A percentile compares a stretch with the other conserved stretches of the same genome.
phyloP scores from a whole-genome alignment of 2,329 filamentous ascomycete species.

The Raffaelea ambrosiae region DNA sequence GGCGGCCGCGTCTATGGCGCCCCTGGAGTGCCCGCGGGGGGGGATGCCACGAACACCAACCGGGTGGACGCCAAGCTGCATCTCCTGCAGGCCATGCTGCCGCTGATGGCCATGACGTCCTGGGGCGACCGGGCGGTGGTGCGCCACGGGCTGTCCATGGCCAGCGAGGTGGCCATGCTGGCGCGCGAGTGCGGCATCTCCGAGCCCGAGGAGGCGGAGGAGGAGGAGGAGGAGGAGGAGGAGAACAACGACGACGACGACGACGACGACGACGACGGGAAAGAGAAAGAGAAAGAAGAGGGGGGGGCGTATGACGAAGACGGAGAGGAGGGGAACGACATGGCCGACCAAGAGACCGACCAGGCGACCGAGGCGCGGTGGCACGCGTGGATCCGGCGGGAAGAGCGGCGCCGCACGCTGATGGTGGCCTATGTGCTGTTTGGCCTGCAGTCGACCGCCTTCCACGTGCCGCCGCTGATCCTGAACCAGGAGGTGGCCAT shows the following conservation, averaged over 20 bases:
- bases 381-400: constrained; percentile 39
- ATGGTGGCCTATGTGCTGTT: constrained; percentile 46
- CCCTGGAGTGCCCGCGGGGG: constrained; percentile 31
- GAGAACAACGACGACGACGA: constrained; percentile 26
- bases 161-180: constrained; percentile 46
- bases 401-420: constrained; percentile 45
- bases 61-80: too few relatives aligned
- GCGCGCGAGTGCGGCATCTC: constrained; percentile 36
- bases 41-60: too few relatives aligned
- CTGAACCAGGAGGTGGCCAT: constrained; percentile 45
- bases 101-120: constrained; percentile 50
- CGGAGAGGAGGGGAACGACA: too few relatives aligned
- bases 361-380: not conserved
- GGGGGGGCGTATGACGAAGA: too few relatives aligned
- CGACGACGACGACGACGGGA: too few relatives aligned
- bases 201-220: too few relatives aligned
- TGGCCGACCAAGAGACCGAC: too few relatives aligned
- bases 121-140: constrained; percentile 50
- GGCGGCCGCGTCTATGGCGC: not conserved
- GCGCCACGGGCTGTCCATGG: constrained; percentile 47
- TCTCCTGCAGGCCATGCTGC: constrained; percentile 38
- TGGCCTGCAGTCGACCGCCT: constrained; percentile 53
- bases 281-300: too few relatives aligned
- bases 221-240: not conserved
- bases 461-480: constrained; percentile 51